A percentile compares a stretch with the other conserved stretches of the same genome.
Conservation (phyloP, 805 yeast genomes). For the Geotrichum ghanense region DNA sequence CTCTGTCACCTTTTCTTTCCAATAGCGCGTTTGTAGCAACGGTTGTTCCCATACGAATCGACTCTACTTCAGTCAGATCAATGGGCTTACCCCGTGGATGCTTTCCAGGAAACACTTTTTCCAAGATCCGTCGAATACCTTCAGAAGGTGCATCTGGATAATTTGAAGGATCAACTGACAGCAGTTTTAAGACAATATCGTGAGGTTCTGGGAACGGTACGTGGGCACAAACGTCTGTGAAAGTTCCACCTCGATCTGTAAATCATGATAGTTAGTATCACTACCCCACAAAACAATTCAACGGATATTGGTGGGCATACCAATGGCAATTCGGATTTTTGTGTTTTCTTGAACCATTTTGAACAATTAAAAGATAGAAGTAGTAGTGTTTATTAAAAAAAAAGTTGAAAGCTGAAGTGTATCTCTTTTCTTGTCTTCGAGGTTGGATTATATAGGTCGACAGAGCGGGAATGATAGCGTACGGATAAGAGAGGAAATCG, state of each 20-base stretch:
- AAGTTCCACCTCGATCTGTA: conserved; percentile 73
- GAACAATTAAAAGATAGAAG: not conserved
- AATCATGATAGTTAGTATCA: not conserved
- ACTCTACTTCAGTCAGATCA: conserved; percentile 42
- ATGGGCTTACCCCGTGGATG: conserved; percentile 53
- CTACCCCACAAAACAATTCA: not conserved
- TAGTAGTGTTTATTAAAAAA: no score
- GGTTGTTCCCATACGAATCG: conserved; percentile 85
- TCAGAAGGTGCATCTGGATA: conserved; percentile 88
- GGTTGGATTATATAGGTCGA: not conserved
- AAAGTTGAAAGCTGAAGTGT: no score
- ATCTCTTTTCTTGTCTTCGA: not conserved
- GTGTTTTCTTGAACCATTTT: not conserved
- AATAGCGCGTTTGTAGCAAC: conserved; percentile 92
- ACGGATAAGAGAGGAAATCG: not conserved
- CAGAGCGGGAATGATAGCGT: not conserved
- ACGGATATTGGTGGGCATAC: not conserved
- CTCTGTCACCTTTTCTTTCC: conserved; percentile 84
- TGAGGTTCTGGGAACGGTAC: conserved; percentile 37
- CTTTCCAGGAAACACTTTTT: conserved; percentile 37
- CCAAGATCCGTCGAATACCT: conserved; percentile 74
- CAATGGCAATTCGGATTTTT: conserved; percentile 1
- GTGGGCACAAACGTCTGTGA: conserved; percentile 64
- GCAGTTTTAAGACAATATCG: conserved; percentile 61
- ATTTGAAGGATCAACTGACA: conserved; percentile 82